Evolutionary conservation across 2,329 filamentous ascomycete species (phyloP).

Genomic region (Albophoma yamanashiensis): DNA sequence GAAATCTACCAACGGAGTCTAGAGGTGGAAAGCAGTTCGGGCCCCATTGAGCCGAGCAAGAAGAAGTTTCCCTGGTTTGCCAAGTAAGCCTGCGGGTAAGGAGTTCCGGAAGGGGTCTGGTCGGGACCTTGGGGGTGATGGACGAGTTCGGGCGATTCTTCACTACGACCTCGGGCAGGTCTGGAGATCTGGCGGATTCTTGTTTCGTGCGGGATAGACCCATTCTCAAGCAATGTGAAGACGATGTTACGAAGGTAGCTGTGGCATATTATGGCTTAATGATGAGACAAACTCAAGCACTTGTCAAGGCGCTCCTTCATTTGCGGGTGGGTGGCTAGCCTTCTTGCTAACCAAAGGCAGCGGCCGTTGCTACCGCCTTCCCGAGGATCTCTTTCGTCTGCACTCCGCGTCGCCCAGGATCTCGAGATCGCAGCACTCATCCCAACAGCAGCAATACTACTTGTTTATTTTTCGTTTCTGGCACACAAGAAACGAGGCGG

Average conservation of each 20-base stretch:
- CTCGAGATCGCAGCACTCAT: no score
- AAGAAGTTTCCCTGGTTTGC: slow-evolving; percentile 60
- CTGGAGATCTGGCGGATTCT: slow-evolving; percentile 1
- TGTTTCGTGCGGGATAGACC: not conserved
- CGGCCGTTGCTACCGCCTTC: not conserved
- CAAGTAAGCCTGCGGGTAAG: slow-evolving; percentile 25
- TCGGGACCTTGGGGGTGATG: not conserved
- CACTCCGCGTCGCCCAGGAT: no score
- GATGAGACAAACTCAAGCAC: not conserved
- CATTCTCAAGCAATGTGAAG: not conserved
- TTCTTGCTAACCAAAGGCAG: not conserved
- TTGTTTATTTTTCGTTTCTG: no score
- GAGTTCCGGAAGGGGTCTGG: slow-evolving; percentile 13
- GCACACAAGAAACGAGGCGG: no score
- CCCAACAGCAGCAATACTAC: not conserved
- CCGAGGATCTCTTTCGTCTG: not conserved
- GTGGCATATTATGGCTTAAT: not conserved
- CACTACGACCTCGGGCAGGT: slow-evolving; percentile 2
- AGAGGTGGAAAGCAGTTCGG: slow-evolving; percentile 41
- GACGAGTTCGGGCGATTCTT: slow-evolving; percentile 1
- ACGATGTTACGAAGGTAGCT: not conserved
- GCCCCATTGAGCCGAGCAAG: slow-evolving; percentile 37
- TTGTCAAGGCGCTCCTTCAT: not conserved
- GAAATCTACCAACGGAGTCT: slow-evolving; percentile 55
- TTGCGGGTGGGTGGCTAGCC: not conserved